A percentile compares a stretch with the other conserved stretches of the same genome.
These are phyloP conservation scores for Sporisorium sorghi DNA, from an alignment of 1,284 basidiomycete species.

Conservation along the genomic window DNA sequence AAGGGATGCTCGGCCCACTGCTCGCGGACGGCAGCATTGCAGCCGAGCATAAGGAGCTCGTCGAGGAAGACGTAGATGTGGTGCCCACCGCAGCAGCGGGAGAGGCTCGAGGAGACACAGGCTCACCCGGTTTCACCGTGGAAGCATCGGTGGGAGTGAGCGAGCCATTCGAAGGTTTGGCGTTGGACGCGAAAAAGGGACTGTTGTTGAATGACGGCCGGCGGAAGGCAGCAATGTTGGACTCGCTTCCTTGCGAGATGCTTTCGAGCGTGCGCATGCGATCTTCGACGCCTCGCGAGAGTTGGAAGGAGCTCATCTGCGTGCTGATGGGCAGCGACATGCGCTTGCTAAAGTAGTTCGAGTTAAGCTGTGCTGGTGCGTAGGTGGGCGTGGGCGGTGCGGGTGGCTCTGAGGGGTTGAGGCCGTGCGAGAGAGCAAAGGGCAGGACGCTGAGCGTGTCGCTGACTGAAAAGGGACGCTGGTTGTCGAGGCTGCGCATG, in stretches of 20 bases:
- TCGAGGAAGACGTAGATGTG: slow-evolving; percentile 11
- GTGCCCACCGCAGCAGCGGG: slow-evolving; percentile 16
- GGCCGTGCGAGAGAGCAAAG: slow-evolving; percentile 60
- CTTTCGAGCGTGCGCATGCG: slow-evolving; percentile 35
- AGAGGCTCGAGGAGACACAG: slow-evolving; percentile 38
- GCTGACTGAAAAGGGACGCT: slow-evolving; percentile 38
- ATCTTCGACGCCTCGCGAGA: slow-evolving; percentile 34
- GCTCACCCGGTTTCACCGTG: slow-evolving; percentile 19
- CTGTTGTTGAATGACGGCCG: slow-evolving; percentile 42
- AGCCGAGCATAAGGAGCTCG: slow-evolving; percentile 13
- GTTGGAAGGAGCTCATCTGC: slow-evolving; percentile 44
- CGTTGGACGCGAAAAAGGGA: slow-evolving; percentile 28
- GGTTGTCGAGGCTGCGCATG: slow-evolving; percentile 60
- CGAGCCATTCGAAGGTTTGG: slow-evolving; percentile 18
- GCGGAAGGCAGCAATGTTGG: slow-evolving; percentile 26
- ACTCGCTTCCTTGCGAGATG: slow-evolving; percentile 36
- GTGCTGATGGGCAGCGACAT: slow-evolving; percentile 57
- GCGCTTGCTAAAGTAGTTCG: slow-evolving; percentile 57
- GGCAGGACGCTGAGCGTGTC: slow-evolving; percentile 53
- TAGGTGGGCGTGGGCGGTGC: slow-evolving; percentile 60
- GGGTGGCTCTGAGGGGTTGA: slow-evolving; percentile 53
- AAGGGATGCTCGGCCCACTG: slow-evolving; percentile 16
- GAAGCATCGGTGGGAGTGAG: slow-evolving; percentile 18
- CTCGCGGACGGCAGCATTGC: slow-evolving; percentile 21
- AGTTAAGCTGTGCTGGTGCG: slow-evolving; percentile 33